Evolutionary conservation across 495 filamentous ascomycete genomes (phyloP).

Genomic region (Parachaetomium inaequale): DNA sequence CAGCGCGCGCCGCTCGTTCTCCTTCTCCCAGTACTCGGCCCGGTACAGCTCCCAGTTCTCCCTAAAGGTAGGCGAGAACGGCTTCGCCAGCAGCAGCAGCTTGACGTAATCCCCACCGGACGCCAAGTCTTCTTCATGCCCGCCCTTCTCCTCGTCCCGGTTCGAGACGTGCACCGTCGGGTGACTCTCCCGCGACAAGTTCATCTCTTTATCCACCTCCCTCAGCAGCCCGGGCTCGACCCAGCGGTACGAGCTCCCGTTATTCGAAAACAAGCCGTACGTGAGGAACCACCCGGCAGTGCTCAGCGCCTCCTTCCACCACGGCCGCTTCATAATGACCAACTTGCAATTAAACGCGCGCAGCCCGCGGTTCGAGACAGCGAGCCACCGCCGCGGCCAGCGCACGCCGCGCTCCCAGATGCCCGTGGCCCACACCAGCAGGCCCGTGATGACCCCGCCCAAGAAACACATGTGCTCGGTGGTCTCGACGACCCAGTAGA

Average conservation of each 20-base stretch:
- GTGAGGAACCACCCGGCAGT: constrained; percentile 73
- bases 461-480: constrained; percentile 82
- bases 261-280: constrained; percentile 63
- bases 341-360: constrained; percentile 93
- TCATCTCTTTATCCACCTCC: constrained; percentile 50
- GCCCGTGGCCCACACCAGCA: constrained; percentile 88
- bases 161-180: constrained; percentile 41
- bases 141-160: constrained; percentile 49
- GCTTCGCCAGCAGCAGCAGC: constrained; percentile 85
- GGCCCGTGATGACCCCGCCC: constrained; percentile 75
- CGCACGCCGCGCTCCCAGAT: constrained; percentile 92
- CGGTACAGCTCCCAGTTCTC: constrained; percentile 96
- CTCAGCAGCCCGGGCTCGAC: constrained; percentile 54
- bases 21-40: constrained; percentile 91
- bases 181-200: constrained; percentile 38
- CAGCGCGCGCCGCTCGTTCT: constrained; percentile 81
- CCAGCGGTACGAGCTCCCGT: constrained; percentile 62
- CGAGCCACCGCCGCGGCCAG: constrained; percentile 90
- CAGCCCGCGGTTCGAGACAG: constrained; percentile 81
- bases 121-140: constrained; percentile 80
- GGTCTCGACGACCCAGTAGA: constrained; percentile 93
- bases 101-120: constrained; percentile 88
- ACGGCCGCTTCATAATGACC: constrained; percentile 77
- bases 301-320: constrained; percentile 71
- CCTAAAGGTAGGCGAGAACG: constrained; percentile 91